Evolutionary conservation across 2,329 filamentous ascomycete species (phyloP), one percentile per base, ranked within the genome.

Genomic region (Fusarium sp.): DNA sequence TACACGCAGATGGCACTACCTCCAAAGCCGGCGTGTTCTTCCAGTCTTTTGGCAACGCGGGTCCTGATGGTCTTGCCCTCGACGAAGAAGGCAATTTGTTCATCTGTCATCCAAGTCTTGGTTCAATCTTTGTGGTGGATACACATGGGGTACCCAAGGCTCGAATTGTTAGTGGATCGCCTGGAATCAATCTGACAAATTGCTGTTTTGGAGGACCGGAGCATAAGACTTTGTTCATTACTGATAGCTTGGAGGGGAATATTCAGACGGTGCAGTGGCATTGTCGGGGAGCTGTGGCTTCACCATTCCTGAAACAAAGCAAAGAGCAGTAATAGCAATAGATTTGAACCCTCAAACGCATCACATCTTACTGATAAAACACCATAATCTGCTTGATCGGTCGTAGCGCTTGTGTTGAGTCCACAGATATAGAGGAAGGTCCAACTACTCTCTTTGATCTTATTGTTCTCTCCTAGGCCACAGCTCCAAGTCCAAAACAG

Each of bases 1-100:
- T 85, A 0, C 80, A 84, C 59, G 62, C 75, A 3, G 81, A 85
- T 54, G 82, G 83, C 1, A 81, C 81, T 0, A 82, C 81, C 0
- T 81, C 81, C 3, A 84, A 84, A 60, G 81, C 63, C 1, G 83
- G 81, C 0, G 67, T 83, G 0, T 84, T 84, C 61, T 84, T 84
- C 44, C 80, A 83, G 28, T 82, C 80, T 0, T 85, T 84, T n/a
- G 83, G 83, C 0, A 81, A 80, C n/a, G 75, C 78, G 2, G 83
- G 83, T 0, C 82, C 83, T 1, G 83, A 84, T 65, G 83, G 83
- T 0, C 69, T 85, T 5, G 79, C 79, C 0, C 44, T 85, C 0
- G 83, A 85, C 18, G 81, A 84, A 35, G 82, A 85, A 56, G 82
- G 80, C 0, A 83, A 74, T 47, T 35, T 83, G 12, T 82, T 83